phyloP scores from a whole-genome alignment of 2,329 filamentous ascomycete species.

The Elsinoe fawcettii region DNA sequence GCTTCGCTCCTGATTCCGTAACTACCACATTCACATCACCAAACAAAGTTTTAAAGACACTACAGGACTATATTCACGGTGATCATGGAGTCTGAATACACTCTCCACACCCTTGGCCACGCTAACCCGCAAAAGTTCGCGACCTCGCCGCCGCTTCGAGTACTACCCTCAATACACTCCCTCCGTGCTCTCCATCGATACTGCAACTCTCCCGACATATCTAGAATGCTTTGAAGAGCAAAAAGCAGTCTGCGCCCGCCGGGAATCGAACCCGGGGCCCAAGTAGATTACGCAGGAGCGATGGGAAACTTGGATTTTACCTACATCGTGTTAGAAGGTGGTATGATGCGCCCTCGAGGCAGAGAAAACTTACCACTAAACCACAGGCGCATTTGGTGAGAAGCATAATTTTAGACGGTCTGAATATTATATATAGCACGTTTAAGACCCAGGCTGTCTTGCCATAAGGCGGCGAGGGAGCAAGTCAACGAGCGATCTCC shows the following conservation, averaged over 20 bases:
- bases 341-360: no score
- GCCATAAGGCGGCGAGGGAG: no score
- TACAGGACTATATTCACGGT: neutral
- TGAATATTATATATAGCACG: neutral
- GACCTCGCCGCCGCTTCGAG: neutral
- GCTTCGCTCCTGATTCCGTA: no score
- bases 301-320: neutral
- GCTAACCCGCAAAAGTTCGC: neutral
- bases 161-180: neutral
- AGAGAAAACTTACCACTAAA: neutral
- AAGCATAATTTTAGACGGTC: neutral
- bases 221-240: neutral
- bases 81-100: neutral
- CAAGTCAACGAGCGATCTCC: no score
- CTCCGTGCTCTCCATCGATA: neutral
- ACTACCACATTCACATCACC: neutral
- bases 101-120: neutral
- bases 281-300: neutral
- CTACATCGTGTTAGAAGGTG: no score
- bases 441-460: no score
- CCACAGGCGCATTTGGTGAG: neutral
- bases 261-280: neutral
- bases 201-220: no score
- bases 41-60: neutral
- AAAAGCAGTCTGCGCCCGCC: neutral